Evolutionary conservation across 306 rosid genomes (phyloP).

Genomic region (Quillaja saponaria): DNA sequence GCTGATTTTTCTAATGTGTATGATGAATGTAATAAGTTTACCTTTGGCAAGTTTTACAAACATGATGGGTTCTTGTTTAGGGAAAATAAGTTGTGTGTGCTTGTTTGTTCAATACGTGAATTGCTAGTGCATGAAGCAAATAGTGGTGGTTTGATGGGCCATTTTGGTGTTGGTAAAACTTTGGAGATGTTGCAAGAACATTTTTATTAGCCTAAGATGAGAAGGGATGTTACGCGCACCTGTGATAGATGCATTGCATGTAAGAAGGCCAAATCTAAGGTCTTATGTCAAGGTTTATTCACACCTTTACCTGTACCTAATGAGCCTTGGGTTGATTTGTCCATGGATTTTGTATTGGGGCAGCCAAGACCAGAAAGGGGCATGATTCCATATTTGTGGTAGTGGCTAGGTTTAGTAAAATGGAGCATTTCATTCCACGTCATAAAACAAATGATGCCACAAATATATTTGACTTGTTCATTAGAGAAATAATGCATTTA

Average conservation of each 20-base stretch:
- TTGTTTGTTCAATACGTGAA: not conserved
- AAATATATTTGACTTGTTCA: not conserved
- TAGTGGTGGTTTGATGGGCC: not conserved
- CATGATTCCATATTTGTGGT: not conserved
- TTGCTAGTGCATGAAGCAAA: not conserved
- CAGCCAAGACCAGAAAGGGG: not conserved
- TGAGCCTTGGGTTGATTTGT: not conserved
- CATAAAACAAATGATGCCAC: not conserved
- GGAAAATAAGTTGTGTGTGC: not conserved
- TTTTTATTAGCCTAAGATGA: not conserved
- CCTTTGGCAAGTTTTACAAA: not conserved
- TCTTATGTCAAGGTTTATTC: not conserved
- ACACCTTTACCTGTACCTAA: not conserved
- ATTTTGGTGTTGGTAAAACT: not conserved
- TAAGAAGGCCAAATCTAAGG: not conserved
- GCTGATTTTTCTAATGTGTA: not conserved
- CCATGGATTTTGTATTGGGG: not conserved
- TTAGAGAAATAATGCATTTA: not conserved
- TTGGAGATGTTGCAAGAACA: not conserved
- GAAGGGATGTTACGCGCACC: not conserved
- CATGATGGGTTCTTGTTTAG: not conserved
- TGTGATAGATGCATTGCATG: not conserved
- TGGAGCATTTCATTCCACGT: not conserved
- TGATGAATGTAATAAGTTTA: not conserved
- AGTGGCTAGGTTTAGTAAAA: not conserved